Conservation (phyloP, 805 yeast genomes). For the Hanseniaspora occidentalis region DNA sequence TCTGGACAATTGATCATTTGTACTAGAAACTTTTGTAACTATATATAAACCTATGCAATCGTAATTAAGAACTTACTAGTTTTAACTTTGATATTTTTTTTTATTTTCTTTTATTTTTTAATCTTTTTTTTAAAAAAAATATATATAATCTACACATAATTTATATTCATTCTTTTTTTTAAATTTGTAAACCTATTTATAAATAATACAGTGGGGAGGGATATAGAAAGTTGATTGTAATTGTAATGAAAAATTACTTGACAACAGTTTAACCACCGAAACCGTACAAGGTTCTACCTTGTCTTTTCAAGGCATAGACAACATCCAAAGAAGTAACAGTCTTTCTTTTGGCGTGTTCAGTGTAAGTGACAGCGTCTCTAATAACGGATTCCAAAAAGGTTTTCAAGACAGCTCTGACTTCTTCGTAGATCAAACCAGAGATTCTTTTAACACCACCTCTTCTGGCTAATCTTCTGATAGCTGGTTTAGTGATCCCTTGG, state of each 20-base stretch:
- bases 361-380: constrained; percentile 97
- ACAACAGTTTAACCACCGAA: constrained; percentile 77
- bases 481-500: constrained; percentile 99
- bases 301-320: constrained; percentile 98
- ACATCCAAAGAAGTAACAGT: constrained; percentile 97
- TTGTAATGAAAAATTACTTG: constrained; percentile 1
- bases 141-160: constrained; percentile 1
- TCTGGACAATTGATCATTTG: not conserved
- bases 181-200: not conserved
- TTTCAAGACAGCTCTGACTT: constrained; percentile 92
- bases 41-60: too few relatives aligned
- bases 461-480: constrained; percentile 98
- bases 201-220: not conserved
- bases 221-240: not conserved
- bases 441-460: constrained; percentile 99
- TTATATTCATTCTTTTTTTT: not conserved
- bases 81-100: too few relatives aligned
- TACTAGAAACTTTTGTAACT: too few relatives aligned
- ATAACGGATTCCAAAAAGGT: constrained; percentile 92
- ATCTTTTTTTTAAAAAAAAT: not conserved
- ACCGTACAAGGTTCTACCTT: constrained; percentile 99
- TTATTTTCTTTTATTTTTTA: not conserved
- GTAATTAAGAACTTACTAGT: too few relatives aligned
- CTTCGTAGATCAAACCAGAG: constrained; percentile 95
- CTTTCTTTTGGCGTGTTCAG: constrained; percentile 99